Conservation (phyloP, 2,329 filamentous ascomycete species). For the Trichoderma sp. region DNA sequence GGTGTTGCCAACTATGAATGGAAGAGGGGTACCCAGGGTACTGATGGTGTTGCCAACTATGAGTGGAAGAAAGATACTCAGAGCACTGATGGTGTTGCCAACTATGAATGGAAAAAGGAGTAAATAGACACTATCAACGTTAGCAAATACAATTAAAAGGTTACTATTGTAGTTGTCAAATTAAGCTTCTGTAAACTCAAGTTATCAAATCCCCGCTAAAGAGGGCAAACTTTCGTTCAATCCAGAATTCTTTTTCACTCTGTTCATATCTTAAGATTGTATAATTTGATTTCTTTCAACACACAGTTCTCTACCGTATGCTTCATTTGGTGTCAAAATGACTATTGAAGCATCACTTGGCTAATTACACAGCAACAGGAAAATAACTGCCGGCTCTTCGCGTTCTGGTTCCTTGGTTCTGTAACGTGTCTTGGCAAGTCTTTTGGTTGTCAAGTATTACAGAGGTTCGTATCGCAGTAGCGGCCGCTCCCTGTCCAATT, state of each 20-base stretch:
- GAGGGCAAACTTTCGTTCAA: slow-evolving; percentile 56
- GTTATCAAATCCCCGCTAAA: slow-evolving; percentile 57
- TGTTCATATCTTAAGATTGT: slow-evolving; percentile 24
- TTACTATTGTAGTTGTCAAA: not conserved
- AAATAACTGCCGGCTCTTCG: not conserved
- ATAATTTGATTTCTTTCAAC: not conserved
- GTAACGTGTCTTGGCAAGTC: not conserved
- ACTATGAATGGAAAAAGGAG: not conserved
- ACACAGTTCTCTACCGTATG: not conserved
- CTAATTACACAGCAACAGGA: not conserved
- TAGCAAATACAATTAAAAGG: not conserved
- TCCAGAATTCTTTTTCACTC: slow-evolving; percentile 30
- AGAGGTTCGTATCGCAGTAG: not conserved
- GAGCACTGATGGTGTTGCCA: no score
- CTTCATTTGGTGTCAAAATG: not conserved
- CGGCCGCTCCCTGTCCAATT: not conserved
- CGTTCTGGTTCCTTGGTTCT: not conserved
- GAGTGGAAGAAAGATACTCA: no score
- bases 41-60: no score
- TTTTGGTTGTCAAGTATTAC: not conserved
- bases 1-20: no score
- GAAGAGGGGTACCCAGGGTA: no score
- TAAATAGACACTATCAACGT: not conserved
- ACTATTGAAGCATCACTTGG: not conserved
- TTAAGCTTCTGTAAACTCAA: not conserved